phyloP scores from a whole-genome alignment of 2,329 filamentous ascomycete species.

The Keithomyces neogunnii region DNA sequence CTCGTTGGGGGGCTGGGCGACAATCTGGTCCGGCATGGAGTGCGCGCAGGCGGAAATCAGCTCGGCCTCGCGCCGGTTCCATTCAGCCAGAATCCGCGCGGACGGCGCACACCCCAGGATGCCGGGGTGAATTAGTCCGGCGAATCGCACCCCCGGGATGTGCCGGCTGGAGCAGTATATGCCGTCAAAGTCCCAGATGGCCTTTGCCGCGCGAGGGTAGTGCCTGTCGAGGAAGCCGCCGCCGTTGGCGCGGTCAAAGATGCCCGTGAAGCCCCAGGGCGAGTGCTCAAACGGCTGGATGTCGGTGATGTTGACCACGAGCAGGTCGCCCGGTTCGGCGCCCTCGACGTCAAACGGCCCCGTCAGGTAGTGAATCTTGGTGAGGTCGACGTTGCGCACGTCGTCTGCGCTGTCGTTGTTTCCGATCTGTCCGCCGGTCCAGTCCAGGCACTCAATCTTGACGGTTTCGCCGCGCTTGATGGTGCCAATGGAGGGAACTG shows the following conservation, averaged over 20 bases:
- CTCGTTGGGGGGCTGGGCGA: slow-evolving; percentile 69
- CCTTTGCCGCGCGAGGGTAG: slow-evolving; percentile 69
- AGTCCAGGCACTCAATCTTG: slow-evolving; percentile 89
- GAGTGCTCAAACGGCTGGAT: slow-evolving; percentile 80
- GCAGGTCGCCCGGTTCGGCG: slow-evolving; percentile 75
- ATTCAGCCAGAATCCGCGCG: slow-evolving; percentile 64
- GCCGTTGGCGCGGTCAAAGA: slow-evolving; percentile 74
- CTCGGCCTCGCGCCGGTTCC: slow-evolving; percentile 78
- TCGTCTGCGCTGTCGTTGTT: slow-evolving; percentile 92
- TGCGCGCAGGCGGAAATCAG: slow-evolving; percentile 52
- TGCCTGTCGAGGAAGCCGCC: slow-evolving; percentile 84
- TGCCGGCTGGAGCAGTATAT: slow-evolving; percentile 74
- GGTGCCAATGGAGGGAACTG: slow-evolving; percentile 64
- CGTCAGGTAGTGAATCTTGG: slow-evolving; percentile 76
- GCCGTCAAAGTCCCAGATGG: slow-evolving; percentile 50
- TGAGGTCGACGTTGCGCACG: slow-evolving; percentile 75
- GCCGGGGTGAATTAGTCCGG: slow-evolving; percentile 83
- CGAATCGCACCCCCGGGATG: slow-evolving; percentile 78
- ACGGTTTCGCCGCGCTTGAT: slow-evolving; percentile 82
- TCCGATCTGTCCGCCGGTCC: slow-evolving; percentile 74
- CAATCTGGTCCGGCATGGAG: slow-evolving; percentile 56
- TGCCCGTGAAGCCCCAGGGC: slow-evolving; percentile 84
- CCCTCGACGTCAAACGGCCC: slow-evolving; percentile 83
- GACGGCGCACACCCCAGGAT: slow-evolving; percentile 87
- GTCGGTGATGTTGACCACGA: slow-evolving; percentile 86